A percentile compares a stretch with the other conserved stretches of the same genome.
Evolutionary conservation across 2,329 filamentous ascomycete genomes (phyloP).

Genomic region (Aspergillus texensis): DNA sequence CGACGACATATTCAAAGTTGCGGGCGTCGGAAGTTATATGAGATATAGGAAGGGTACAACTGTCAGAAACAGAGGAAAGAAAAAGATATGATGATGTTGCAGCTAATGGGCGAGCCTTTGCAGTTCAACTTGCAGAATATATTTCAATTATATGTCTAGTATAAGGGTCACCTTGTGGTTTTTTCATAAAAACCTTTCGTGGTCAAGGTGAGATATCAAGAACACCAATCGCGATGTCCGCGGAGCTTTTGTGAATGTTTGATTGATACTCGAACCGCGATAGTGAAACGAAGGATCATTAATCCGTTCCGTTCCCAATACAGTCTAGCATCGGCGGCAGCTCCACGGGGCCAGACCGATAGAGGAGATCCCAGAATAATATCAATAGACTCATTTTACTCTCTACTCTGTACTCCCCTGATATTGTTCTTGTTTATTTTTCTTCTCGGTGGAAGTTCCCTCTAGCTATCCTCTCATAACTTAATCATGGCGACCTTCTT

Average conservation of each 20-base stretch:
- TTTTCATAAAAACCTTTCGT: background rate
- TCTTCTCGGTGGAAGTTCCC: background rate
- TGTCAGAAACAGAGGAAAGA: background rate
- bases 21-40: background rate
- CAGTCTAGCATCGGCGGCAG: conserved; percentile 25
- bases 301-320: conserved; percentile 27
- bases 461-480: background rate
- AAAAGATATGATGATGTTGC: background rate
- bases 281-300: conserved; percentile 21
- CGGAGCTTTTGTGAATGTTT: conserved; percentile 7
- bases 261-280: background rate
- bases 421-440: conserved; percentile 11
- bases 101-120: background rate
- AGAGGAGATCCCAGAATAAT: conserved; percentile 13
- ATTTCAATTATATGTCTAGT: background rate
- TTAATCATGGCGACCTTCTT: conserved; percentile 52
- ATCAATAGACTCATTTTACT: conserved; percentile 9
- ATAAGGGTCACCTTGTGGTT: background rate
- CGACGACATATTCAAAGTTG: conserved; percentile 34
- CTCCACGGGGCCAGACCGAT: conserved; percentile 26
- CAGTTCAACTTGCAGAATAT: background rate
- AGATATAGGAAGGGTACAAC: background rate
- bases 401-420: background rate
- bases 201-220: background rate
- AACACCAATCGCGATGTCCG: background rate